A percentile compares a stretch with the other conserved stretches of the same genome.
These are phyloP conservation scores for Jamesozyma jinghongensis DNA, from an alignment of 805 yeast genomes.

Conservation along the genomic window DNA sequence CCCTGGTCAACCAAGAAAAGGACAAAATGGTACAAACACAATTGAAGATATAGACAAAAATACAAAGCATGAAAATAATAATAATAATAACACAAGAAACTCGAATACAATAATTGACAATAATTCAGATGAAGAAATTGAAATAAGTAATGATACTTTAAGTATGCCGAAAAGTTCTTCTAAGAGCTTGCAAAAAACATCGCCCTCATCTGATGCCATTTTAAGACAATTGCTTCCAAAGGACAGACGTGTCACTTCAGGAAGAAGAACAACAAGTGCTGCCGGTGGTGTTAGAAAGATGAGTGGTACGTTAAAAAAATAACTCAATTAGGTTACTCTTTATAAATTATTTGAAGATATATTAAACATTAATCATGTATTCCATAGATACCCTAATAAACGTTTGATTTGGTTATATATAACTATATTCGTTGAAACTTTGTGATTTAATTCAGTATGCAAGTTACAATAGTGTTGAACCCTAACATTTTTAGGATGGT, in stretches of 20 bases:
- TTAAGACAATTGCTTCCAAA: constrained; percentile 26
- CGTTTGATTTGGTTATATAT: neutral
- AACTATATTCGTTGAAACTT: neutral
- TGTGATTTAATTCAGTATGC: too few species aligned
- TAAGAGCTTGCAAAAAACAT: constrained; percentile 7
- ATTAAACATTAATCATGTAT: neutral
- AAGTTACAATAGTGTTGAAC: too few species aligned
- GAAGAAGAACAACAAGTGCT: constrained; percentile 28
- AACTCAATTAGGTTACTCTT: neutral
- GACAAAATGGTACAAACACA: constrained; percentile 27
- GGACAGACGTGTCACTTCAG: constrained; percentile 25
- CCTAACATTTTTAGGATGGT: too few species aligned
- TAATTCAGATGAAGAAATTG: constrained; percentile 11
- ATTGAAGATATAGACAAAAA: constrained; percentile 28
- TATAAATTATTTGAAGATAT: too few species aligned
- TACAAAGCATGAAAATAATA: constrained; percentile 2
- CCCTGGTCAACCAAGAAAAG: constrained; percentile 94
- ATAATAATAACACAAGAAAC: neutral
- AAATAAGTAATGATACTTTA: constrained; percentile 21
- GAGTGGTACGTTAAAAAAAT: constrained; percentile 27
- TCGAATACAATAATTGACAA: constrained; percentile 7
- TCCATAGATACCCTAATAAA: neutral
- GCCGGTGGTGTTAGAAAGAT: constrained; percentile 29
- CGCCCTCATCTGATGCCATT: constrained; percentile 8
- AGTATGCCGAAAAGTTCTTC: constrained; percentile 10